phyloP scores from a whole-genome alignment of 306 rosid species.

The Datisca glomerata region DNA sequence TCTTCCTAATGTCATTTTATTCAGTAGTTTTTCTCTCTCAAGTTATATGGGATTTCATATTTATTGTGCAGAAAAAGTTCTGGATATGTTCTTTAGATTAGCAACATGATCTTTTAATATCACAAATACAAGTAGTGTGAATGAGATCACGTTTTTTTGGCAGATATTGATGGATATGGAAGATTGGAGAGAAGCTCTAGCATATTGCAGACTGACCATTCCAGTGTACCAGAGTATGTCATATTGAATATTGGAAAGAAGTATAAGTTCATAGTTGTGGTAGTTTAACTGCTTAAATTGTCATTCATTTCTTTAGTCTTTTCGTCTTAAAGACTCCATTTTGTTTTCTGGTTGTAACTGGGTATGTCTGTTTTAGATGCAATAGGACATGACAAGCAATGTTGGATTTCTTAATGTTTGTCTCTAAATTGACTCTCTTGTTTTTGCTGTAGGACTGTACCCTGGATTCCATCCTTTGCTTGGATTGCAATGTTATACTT shows the following conservation, averaged over 20 bases:
- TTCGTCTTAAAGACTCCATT: too few relatives aligned
- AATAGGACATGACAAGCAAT: neutral
- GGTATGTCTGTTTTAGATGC: neutral
- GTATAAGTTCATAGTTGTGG: neutral
- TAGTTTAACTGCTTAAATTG: neutral
- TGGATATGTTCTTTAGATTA: too few relatives aligned
- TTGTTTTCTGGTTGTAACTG: too few relatives aligned
- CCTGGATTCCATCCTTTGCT: constrained; percentile 74
- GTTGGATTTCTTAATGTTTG: constrained; percentile 1
- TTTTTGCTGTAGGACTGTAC: constrained; percentile 52
- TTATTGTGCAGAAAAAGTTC: neutral
- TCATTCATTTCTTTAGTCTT: neutral
- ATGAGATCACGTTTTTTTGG: neutral
- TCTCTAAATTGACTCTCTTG: constrained; percentile 10
- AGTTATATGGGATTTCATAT: too few relatives aligned
- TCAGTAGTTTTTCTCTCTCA: neutral
- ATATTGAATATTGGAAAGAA: constrained; percentile 1
- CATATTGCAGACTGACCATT: constrained; percentile 75
- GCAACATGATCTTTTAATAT: too few relatives aligned
- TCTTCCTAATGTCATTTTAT: neutral
- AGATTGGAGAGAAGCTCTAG: constrained; percentile 73
- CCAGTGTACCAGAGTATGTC: constrained; percentile 72
- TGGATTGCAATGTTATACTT: constrained; percentile 78
- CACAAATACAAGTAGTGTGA: too few relatives aligned
- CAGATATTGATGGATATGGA: constrained; percentile 80